These are phyloP conservation scores for Pestalotiopsis sp. DNA, from an alignment of 2,329 filamentous ascomycete genomes.

Conservation along the genomic window DNA sequence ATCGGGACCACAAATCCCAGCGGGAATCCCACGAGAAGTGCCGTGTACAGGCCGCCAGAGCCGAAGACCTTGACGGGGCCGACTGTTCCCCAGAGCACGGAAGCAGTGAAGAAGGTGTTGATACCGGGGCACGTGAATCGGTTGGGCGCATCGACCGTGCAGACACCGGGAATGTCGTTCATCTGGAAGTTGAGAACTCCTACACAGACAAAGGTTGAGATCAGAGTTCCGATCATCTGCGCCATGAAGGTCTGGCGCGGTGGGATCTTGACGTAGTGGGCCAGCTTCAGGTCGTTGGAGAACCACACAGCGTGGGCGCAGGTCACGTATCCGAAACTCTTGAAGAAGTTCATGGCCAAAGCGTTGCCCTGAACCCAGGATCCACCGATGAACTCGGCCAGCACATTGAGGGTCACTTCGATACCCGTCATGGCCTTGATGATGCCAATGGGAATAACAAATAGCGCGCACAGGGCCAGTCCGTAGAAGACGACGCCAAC, in stretches of 20 bases:
- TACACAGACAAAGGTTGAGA: conserved; percentile 54
- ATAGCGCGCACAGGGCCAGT: conserved; percentile 50
- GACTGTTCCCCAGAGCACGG: conserved; percentile 44
- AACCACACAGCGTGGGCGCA: conserved; percentile 30
- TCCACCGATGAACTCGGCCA: conserved; percentile 58
- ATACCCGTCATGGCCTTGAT: conserved; percentile 57
- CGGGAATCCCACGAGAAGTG: conserved; percentile 35
- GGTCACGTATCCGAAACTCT: conserved; percentile 45
- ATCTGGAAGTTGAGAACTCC: conserved; percentile 44
- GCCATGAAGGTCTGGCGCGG: conserved; percentile 62
- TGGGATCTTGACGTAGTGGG: conserved; percentile 63
- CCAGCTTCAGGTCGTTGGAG: conserved; percentile 46
- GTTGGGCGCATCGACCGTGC: conserved; percentile 49
- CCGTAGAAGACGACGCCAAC: conserved; percentile 56
- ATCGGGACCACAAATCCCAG: conserved; percentile 35
- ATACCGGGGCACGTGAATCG: conserved; percentile 55
- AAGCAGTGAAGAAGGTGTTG: conserved; percentile 51
- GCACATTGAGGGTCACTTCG: conserved; percentile 54
- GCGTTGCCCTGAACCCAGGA: conserved; percentile 53
- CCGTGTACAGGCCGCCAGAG: conserved; percentile 35
- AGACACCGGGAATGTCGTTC: conserved; percentile 50
- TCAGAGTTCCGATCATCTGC: conserved; percentile 60
- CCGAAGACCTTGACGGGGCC: conserved; percentile 42
- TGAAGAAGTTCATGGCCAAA: conserved; percentile 58
- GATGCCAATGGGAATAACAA: conserved; percentile 55